Evolutionary conservation across 371 early-diverging fungal genomes (phyloP), one percentile per base, ranked within the genome.

Genomic region (Apophysomyces elegans): DNA sequence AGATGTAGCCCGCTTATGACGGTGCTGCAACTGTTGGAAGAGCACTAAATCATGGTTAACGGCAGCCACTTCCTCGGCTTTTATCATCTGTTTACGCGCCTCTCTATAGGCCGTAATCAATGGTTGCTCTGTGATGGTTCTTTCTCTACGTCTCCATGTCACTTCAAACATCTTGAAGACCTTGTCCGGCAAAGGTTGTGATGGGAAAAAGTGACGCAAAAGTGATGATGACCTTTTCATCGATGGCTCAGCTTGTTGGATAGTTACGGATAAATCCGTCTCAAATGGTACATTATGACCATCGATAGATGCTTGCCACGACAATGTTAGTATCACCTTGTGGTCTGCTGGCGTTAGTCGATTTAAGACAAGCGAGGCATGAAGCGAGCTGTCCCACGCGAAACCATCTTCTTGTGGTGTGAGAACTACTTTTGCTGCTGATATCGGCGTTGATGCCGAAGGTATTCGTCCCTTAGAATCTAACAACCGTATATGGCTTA

Each of bases 321-420:
- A 71, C 46, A 89, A 47, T 1, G 79, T 71, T 58, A 88, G 68
- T 26, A 75, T 46, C 14, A 88, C 84, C 0, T 78, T 77, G 50
- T 79, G 78, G 35, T 80, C 74, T 11, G 79, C 73, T 32, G 76
- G 65, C 0, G 91, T 91, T 18, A 88, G 75, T 26, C 80, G 61
- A 67, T 93, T 91, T 37, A 93, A 75, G 38, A 84, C 74, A 1
- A 79, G 59, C 0, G 84, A 84, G 32, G 87, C 86, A 63, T 91
- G 90, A 1, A 91, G 71, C 1, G 89, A 87, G 37, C 88, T 86
- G 68, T 93, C 94, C 94, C 94, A 93, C 0, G 90, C 71, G 16
- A 85, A 84, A 12, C 88, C 88, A 54, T 88, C 85, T 4, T 61
- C 54, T 18, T 50, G 54, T 50, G 54, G 54, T 18, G 21, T 26